Conservation (phyloP, 192 early-diverging fungal genomes). For the Coemansia sp. region DNA sequence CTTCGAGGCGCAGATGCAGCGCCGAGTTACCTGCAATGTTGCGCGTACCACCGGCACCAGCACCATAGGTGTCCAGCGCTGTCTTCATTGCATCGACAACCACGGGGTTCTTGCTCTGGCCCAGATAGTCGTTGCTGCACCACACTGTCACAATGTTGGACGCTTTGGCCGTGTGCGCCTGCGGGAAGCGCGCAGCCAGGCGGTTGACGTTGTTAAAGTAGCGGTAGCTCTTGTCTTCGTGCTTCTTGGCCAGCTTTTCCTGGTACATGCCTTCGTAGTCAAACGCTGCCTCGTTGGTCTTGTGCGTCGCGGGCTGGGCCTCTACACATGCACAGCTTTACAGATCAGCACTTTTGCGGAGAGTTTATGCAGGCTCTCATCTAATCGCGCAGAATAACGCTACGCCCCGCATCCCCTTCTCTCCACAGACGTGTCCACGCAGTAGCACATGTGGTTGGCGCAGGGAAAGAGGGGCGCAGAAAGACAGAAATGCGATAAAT, state of each 20-base stretch:
- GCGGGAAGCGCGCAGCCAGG: slow-evolving; percentile 86
- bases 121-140: slow-evolving; percentile 99
- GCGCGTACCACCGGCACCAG: slow-evolving; percentile 97
- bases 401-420: not conserved
- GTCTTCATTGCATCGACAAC: slow-evolving; percentile 90
- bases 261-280: slow-evolving; percentile 91
- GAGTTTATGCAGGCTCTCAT: not conserved
- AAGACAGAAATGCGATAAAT: not conserved
- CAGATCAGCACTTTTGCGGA: not conserved
- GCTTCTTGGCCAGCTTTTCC: slow-evolving; percentile 89
- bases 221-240: slow-evolving; percentile 94
- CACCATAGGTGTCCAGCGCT: slow-evolving; percentile 93
- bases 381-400: slow-evolving; percentile 4
- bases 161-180: slow-evolving; percentile 84
- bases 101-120: slow-evolving; percentile 86
- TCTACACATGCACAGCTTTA: slow-evolving; percentile 3
- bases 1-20: slow-evolving; percentile 88
- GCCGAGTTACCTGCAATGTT: slow-evolving; percentile 99
- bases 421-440: not conserved
- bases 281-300: slow-evolving; percentile 56
- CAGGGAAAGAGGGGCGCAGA: slow-evolving; percentile 1
- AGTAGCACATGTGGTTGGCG: not conserved
- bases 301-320: slow-evolving; percentile 19
- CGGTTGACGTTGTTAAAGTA: slow-evolving; percentile 99
- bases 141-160: slow-evolving; percentile 94